Conservation (phyloP, 768 basidiomycete genomes). For the Termitomyces sp. region DNA sequence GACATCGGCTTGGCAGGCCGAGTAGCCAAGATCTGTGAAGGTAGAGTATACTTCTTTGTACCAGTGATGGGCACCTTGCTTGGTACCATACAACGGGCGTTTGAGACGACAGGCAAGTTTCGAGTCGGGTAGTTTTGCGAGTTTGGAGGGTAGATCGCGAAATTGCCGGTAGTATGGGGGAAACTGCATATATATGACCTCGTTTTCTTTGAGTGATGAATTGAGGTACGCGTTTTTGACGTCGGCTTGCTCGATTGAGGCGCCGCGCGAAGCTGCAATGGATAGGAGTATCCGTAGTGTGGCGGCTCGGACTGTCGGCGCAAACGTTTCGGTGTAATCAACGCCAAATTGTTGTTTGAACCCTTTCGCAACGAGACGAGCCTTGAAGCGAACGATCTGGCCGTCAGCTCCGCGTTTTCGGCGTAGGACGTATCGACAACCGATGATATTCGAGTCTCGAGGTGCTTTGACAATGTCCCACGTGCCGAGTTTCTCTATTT, state of each 20-base stretch:
- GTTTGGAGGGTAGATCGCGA: background rate
- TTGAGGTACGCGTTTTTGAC: conserved; percentile 21
- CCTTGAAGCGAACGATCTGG: conserved; percentile 28
- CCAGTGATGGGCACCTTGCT: conserved; percentile 31
- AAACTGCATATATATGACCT: conserved; percentile 23
- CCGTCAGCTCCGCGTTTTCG: conserved; percentile 18
- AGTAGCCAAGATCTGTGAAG: conserved; percentile 1
- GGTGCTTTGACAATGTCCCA: conserved; percentile 12
- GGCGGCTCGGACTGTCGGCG: conserved; percentile 15
- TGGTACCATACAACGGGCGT: conserved; percentile 29
- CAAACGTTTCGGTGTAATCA: conserved; percentile 25
- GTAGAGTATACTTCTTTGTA: conserved; percentile 17
- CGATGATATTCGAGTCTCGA: conserved; percentile 14
- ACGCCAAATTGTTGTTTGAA: conserved; percentile 32
- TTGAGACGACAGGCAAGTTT: conserved; percentile 8
- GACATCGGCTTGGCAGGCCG: background rate
- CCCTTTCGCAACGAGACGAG: conserved; percentile 22
- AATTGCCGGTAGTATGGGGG: conserved; percentile 10
- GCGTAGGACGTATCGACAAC: conserved; percentile 12
- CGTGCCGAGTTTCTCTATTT: conserved; percentile 16
- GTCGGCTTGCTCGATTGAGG: conserved; percentile 18
- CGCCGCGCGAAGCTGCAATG: conserved; percentile 11
- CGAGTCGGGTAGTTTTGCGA: background rate
- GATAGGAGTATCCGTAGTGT: conserved; percentile 22
- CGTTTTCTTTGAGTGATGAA: conserved; percentile 16